Evolutionary conservation across 305 asterid genomes (phyloP), one percentile per base, ranked within the genome.

Genomic region (Fraxinus platypoda): DNA sequence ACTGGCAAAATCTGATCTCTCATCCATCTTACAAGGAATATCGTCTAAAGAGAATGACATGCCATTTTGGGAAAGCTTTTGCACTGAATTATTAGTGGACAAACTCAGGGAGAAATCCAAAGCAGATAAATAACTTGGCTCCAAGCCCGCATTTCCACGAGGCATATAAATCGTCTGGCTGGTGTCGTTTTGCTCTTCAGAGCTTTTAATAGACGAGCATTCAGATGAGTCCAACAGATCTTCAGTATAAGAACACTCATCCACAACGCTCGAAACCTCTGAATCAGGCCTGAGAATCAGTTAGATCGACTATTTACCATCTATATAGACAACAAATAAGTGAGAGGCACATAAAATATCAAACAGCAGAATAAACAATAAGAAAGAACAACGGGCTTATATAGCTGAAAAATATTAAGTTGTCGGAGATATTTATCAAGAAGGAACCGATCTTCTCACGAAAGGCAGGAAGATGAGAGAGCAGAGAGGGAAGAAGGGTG

Each of bases 181-280:
- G 83, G 85, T 83, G 80, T 89, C 92, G 43, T 84, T 86, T 87
- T 85, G 87, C 88, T 88, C 98, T 77, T 91, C 94, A 33, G 83
- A 87, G 85, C 90, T 84, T 62, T 87, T 89, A 76, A 89, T 79
- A 81, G 93, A 96, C 76, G 98, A 90, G 84, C 88, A 88, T 59
- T 90, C 98, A 83, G 94, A 90, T 88, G 94, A 87, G 84, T 91
- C 94, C 84, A 81, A 83, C 57, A 81, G 85, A 87, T 94, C 97
- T 83, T 92, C 97, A 81, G 85, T 88, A 81, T 77, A 83, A 77
- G 90, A 86, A 81, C 79, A 81, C 82, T 90, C 97, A 79, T 88
- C 88, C 26, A 38, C 76, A 82, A 70, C 84, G 87, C 90, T 90
- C 46, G 90, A 86, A 74, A 71, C 85, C 81, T 92, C 95, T 85